These are phyloP conservation scores for Rosa persica DNA, from an alignment of 306 rosid genomes.

Conservation along the genomic window DNA sequence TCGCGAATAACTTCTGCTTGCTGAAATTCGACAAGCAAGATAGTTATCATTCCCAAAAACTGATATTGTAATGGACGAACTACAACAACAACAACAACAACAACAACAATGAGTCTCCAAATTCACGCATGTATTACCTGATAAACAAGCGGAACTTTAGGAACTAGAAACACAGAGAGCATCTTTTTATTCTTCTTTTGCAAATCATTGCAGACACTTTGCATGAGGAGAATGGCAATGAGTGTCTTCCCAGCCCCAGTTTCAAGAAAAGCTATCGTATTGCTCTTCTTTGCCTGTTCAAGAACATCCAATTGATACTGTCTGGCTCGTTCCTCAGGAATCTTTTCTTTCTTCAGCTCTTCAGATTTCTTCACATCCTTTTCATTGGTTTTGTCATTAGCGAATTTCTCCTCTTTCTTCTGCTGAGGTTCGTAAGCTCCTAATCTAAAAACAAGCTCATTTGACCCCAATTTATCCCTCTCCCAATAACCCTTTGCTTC, in stretches of 20 bases:
- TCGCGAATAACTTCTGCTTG: conserved; percentile 99
- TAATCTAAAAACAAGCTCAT: conserved; percentile 60
- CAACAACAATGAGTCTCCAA: conserved; percentile 3
- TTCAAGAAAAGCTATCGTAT: conserved; percentile 95
- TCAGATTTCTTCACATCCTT: conserved; percentile 47
- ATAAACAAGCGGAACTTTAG: conserved; percentile 96
- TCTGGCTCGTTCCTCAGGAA: conserved; percentile 84
- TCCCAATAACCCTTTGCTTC: conserved; percentile 88
- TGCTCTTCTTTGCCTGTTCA: conserved; percentile 84
- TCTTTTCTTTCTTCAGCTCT: conserved; percentile 55
- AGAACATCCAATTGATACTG: conserved; percentile 97
- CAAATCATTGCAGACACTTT: conserved; percentile 60
- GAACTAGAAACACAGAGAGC: conserved; percentile 94
- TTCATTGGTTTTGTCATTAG: conserved; percentile 37
- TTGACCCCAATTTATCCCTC: conserved; percentile 75
- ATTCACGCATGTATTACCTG: conserved; percentile 52
- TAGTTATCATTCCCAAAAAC: not conserved
- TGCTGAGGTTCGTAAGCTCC: conserved; percentile 75
- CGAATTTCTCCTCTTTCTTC: conserved; percentile 43
- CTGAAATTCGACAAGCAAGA: conserved; percentile 48
- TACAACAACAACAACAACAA: not conserved
- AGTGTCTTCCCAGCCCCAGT: conserved; percentile 99
- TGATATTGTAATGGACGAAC: conserved; percentile 5
- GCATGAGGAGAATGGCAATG: conserved; percentile 91
- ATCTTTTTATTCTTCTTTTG: conserved; percentile 64